Evolutionary conservation across 495 filamentous ascomycete species (phyloP).

Genomic region (Lindgomyces ingoldianus): DNA sequence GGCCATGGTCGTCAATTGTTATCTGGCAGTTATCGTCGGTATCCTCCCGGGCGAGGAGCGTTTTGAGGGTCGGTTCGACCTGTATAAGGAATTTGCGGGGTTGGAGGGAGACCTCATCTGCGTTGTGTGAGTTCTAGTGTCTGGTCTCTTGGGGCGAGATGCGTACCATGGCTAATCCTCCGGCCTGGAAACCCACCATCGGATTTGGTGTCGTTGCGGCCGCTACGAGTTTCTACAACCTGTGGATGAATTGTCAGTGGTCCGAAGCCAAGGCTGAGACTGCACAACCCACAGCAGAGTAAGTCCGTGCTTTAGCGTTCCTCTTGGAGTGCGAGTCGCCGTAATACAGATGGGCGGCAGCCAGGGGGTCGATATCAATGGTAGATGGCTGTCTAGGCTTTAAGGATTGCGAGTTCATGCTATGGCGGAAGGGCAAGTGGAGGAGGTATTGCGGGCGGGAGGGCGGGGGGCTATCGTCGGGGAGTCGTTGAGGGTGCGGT

Average conservation of each 20-base stretch:
- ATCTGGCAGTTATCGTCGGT: constrained; percentile 92
- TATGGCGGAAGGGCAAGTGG: constrained; percentile 12
- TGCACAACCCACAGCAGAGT: constrained; percentile 46
- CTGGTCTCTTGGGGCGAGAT: not conserved
- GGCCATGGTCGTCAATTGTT: constrained; percentile 91
- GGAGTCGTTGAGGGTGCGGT: not conserved
- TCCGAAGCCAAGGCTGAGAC: not conserved
- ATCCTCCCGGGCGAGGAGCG: constrained; percentile 77
- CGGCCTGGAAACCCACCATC: constrained; percentile 20
- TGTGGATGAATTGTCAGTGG: not conserved
- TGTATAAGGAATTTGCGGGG: constrained; percentile 74
- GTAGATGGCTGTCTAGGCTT: constrained; percentile 36
- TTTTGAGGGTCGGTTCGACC: constrained; percentile 72
- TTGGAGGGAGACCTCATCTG: constrained; percentile 54
- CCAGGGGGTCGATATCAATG: constrained; percentile 47
- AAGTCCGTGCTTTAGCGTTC: constrained; percentile 48
- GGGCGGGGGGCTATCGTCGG: not conserved
- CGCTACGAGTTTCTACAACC: constrained; percentile 31
- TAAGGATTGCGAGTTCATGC: constrained; percentile 39
- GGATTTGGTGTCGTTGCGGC: constrained; percentile 11
- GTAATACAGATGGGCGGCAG: constrained; percentile 52
- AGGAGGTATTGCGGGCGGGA: not conserved
- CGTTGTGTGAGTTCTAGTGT: constrained; percentile 10
- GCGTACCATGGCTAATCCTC: constrained; percentile 38
- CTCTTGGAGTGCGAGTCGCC: constrained; percentile 46